Percentiles rank a stretch among this genome's conserved stretches.
phyloP scores from a whole-genome alignment of 2,329 filamentous ascomycete species.

The Pseudogymnoascus sp. region DNA sequence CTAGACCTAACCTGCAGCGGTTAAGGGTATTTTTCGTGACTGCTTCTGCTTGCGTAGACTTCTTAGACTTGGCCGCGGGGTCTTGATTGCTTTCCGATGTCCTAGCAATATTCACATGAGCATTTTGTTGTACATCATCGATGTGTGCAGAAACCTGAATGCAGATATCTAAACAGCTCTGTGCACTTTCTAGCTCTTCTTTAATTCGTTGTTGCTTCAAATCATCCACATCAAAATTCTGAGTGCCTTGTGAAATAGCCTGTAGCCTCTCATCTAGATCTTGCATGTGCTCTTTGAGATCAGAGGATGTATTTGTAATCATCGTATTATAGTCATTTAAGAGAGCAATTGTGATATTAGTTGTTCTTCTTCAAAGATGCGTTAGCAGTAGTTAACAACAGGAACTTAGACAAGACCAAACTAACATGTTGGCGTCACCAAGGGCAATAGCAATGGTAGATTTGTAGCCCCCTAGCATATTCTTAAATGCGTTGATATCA shows the following conservation, averaged over 20 bases:
- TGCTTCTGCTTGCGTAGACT: constrained; percentile 14
- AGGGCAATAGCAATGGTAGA: not conserved
- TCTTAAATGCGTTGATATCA: not conserved
- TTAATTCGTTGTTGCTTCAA: constrained; percentile 19
- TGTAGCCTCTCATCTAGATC: constrained; percentile 22
- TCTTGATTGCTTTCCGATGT: constrained; percentile 2
- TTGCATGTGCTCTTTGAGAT: constrained; percentile 27
- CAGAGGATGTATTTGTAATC: constrained; percentile 26
- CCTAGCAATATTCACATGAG: constrained; percentile 14
- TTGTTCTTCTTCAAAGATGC: not conserved
- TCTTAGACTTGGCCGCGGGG: constrained; percentile 12
- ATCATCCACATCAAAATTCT: constrained; percentile 12
- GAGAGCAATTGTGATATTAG: not conserved
- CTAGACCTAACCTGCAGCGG: constrained; percentile 20
- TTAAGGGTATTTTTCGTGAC: constrained; percentile 16
- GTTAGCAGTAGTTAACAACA: not conserved
- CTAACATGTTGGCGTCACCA: not conserved
- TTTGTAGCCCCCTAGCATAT: not conserved
- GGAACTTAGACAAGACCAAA: not conserved
- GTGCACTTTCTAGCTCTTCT: constrained; percentile 26
- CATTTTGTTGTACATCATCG: constrained; percentile 19
- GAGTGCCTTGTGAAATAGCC: constrained; percentile 12
- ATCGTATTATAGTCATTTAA: constrained; percentile 27
- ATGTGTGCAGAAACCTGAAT: constrained; percentile 23
- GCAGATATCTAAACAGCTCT: constrained; percentile 28